Conservation (phyloP, 2,329 filamentous ascomycete genomes). For the Knufia petricola region DNA sequence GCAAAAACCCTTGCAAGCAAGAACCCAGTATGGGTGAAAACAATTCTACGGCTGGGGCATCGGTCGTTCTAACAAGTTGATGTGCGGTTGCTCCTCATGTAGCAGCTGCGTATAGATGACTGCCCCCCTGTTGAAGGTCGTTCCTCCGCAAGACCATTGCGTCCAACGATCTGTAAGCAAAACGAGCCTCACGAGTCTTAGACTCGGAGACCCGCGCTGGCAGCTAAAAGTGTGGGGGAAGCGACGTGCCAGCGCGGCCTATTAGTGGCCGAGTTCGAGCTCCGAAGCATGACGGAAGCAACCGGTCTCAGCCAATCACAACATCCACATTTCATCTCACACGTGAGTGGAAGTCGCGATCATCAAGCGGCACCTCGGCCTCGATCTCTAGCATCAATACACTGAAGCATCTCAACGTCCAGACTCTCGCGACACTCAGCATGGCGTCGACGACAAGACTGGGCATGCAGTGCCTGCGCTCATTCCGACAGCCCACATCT, state of each 20-base stretch:
- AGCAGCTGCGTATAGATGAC: too few relatives aligned
- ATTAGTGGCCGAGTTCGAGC: background rate
- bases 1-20: too few relatives aligned
- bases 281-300: background rate
- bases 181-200: too few relatives aligned
- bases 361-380: slow-evolving; percentile 2
- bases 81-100: too few relatives aligned
- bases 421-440: background rate
- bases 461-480: slow-evolving; percentile 7
- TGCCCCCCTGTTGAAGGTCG: too few relatives aligned
- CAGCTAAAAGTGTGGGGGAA: background rate
- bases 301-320: slow-evolving; percentile 4
- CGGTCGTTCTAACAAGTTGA: too few relatives aligned
- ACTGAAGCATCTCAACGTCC: background rate
- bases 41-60: too few relatives aligned
- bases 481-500: background rate
- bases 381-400: background rate
- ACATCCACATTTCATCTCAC: background rate
- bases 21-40: too few relatives aligned
- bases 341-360: slow-evolving; percentile 9
- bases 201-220: too few relatives aligned
- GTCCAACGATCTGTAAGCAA: background rate
- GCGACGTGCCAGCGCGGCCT: background rate
- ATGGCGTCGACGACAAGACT: slow-evolving; percentile 9
- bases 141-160: too few relatives aligned